Base-by-base conservation (phyloP, 2,329 filamentous ascomycete genomes). In the Parafenestella ontariensis region DNA sequence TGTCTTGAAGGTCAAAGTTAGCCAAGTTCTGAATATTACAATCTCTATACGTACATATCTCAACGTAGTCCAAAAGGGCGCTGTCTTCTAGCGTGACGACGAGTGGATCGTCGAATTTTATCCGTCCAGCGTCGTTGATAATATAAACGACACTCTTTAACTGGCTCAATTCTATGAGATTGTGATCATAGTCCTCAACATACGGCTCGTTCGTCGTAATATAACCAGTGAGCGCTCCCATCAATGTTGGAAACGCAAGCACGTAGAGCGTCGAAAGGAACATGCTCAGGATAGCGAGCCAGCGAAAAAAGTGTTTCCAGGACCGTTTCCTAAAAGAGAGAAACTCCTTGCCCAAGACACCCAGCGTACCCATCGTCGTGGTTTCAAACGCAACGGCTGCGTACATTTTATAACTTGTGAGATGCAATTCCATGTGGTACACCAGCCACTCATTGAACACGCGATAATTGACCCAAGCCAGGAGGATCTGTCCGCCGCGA, bases 181-280 rank as follows among this genome's bases (percentile, higher is more conserved):
- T 68, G 3, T 52, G 33, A 1, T 64, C 50, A 7, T 43, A 46
- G n/a, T 72, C 62, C 24, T 71, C 59, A 13, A 73, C 37, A 42
- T 73, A 74, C 11, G 67, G 60, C 42, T 66, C 51, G 28, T 62
- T 70, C 3, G 65, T 70, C 29, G 66, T 68, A 13, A 75, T 71
- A 48, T 77, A 77, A n/a, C 75, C 76, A 11, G 72, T 76, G 72
- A 77, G 75, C 4, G 75, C 75, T 3, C 66, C 70, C 59, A 76
- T 65, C 8, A 76, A 58, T 2, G 75, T 77, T 15, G 75, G 74
- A 24, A 76, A 72, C 6, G 65, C 57, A 7, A 77, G 56, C 29
- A 76, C 70, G 52, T 74, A 77, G 3, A 70, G 23, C 4, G 66
- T 70, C 5, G 62, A 64, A 9, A 77, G 54, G 3, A 76, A 49